Conservation (phyloP, 331 rosid species). For the Prunus yedoensis region DNA sequence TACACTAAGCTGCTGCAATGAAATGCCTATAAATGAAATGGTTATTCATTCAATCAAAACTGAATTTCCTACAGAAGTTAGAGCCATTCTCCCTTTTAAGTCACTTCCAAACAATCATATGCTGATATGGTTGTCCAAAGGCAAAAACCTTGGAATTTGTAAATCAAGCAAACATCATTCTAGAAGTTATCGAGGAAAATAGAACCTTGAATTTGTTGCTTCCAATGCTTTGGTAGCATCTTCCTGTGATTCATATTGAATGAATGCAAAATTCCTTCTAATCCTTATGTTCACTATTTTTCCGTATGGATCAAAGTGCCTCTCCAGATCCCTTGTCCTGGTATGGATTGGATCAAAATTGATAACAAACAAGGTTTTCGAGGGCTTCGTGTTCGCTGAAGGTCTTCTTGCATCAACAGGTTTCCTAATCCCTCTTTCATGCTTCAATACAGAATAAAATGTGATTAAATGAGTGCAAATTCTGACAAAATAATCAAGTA, state of each 20-base stretch:
- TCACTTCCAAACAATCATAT: neutral
- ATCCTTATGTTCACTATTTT: conserved; percentile 72
- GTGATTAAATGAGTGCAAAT: conserved; percentile 14
- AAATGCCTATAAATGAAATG: neutral
- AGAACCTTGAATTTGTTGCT: conserved; percentile 66
- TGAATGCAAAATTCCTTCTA: conserved; percentile 80
- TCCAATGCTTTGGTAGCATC: conserved; percentile 83
- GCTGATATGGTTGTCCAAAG: neutral
- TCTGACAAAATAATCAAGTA: conserved; percentile 12
- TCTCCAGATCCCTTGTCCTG: conserved; percentile 84
- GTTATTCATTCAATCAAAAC: neutral
- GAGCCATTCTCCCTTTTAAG: neutral
- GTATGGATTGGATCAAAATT: conserved; percentile 84
- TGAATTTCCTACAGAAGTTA: neutral
- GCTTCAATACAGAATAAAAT: conserved; percentile 49
- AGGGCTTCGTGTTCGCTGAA: conserved; percentile 56
- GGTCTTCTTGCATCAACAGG: conserved; percentile 60
- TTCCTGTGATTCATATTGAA: conserved; percentile 75
- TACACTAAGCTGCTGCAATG: too few species aligned
- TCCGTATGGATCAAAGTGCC: conserved; percentile 74
- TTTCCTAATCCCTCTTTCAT: conserved; percentile 72
- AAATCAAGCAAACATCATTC: neutral
- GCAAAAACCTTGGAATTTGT: conserved; percentile 1
- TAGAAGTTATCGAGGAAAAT: conserved; percentile 14
- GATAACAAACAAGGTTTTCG: conserved; percentile 76